A percentile compares a stretch with the other conserved stretches of the same genome.
phyloP scores from a whole-genome alignment of 345 rosid species.

The Abelmoschus esculentus region DNA sequence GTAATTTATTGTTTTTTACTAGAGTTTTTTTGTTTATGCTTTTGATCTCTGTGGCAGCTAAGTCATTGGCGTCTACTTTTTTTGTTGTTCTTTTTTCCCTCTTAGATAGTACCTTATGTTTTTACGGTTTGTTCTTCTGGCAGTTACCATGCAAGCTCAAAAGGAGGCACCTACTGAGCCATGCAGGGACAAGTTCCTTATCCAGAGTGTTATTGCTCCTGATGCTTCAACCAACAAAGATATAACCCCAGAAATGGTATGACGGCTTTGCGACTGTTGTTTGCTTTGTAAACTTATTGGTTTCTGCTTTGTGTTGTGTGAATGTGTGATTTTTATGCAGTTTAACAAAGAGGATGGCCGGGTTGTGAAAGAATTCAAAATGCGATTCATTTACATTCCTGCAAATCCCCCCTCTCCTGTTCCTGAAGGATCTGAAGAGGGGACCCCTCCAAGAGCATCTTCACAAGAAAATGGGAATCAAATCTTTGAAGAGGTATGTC shows the following conservation, averaged over 20 bases:
- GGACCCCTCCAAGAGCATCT: constrained; percentile 56
- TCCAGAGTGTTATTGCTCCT: constrained; percentile 58
- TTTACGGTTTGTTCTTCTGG: constrained; percentile 2
- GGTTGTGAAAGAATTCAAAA: constrained; percentile 60
- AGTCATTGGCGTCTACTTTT: neutral
- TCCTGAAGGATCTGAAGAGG: constrained; percentile 92
- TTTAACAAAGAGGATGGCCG: constrained; percentile 54
- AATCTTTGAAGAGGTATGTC: constrained; percentile 46
- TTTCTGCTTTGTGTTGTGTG: neutral
- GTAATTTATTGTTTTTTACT: neutral
- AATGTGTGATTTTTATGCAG: constrained; percentile 28
- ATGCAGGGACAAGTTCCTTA: constrained; percentile 83
- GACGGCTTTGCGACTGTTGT: neutral
- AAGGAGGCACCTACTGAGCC: constrained; percentile 78
- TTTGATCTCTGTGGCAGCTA: neutral
- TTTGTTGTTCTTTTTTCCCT: neutral
- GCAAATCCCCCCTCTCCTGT: constrained; percentile 92
- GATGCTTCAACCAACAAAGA: constrained; percentile 53
- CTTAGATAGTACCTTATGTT: neutral
- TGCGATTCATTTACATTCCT: constrained; percentile 68
- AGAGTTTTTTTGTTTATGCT: neutral
- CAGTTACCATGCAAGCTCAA: constrained; percentile 89
- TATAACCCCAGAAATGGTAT: constrained; percentile 56
- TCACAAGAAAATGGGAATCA: constrained; percentile 40
- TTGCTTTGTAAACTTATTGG: neutral